Conservation (phyloP, 2,329 filamentous ascomycete genomes). For the Fusarium annulatum region DNA sequence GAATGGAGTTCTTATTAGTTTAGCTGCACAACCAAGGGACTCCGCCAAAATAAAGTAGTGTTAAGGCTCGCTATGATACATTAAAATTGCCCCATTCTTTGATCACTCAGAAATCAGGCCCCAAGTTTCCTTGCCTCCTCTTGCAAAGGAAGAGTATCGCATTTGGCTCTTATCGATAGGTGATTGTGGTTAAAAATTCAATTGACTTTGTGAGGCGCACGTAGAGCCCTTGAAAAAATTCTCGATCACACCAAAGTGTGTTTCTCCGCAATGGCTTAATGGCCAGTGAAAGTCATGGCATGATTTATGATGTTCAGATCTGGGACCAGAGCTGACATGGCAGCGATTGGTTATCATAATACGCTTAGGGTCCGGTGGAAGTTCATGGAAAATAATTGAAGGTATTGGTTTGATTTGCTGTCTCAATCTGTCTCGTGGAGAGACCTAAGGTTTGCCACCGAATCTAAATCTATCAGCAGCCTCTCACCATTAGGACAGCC, state of each 20-base stretch:
- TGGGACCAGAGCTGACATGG: not conserved
- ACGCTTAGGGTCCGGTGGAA: not conserved
- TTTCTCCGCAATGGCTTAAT: not conserved
- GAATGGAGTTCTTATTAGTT: too few species aligned
- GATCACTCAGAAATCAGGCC: too few species aligned
- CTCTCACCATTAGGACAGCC: not conserved
- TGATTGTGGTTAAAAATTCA: not conserved
- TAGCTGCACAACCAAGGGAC: too few species aligned
- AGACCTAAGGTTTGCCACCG: not conserved
- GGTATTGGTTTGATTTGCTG: not conserved
- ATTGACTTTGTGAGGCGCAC: not conserved
- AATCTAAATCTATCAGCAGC: not conserved
- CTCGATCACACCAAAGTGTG: not conserved
- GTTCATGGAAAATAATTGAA: not conserved
- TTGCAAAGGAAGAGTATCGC: not conserved
- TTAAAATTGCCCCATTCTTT: too few species aligned
- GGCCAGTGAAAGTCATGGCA: not conserved
- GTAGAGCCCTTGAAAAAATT: not conserved
- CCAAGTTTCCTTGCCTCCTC: too few species aligned
- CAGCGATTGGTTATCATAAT: not conserved
- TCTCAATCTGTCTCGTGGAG: not conserved
- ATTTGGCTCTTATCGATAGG: not conserved
- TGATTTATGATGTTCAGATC: not conserved
- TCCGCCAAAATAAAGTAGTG: not conserved
- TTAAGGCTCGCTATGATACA: too few species aligned